Evolutionary conservation across 2,329 filamentous ascomycete species (phyloP), one percentile per base, ranked within the genome.

Genomic region (Furcasterigmium furcatum): DNA sequence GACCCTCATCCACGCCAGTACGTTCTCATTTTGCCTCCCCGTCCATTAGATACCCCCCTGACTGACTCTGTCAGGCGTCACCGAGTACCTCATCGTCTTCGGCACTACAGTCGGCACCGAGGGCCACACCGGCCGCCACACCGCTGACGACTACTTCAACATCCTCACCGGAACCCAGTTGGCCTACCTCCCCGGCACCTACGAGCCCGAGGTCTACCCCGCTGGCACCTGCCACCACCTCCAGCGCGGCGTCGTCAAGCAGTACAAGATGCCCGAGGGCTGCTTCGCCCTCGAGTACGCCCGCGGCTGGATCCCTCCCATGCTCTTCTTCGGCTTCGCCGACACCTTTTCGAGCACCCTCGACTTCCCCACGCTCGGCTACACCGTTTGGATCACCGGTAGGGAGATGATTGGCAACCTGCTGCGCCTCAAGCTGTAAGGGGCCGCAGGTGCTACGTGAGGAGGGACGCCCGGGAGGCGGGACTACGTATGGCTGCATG

Each of bases 71-170:
- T 14, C 41, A 81, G 80, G 82, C 61, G 75, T 96, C 50, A 95
- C 90, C 18, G 91, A 96, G 67, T 95, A 95, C 70, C 74, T 95
- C 55, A 94, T 95, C 65, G 84, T 95, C 69, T 95, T 94, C 64
- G 89, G 88, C 63, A 88, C 87, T 2, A 78, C 88, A 9, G 70
- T 91, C 55, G 90, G 90, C 57, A 95, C 91, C 12, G 90, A 95
- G 68, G 91, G 91, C 50, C 90, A 95, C 75, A 82, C 82, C 2
- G 91, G 91, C 52, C 87, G 90, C 42, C 91, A 95, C 76, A 92
- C 89, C 12, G 90, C 90, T 14, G 88, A 95, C 69, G 91, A 96
- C 74, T 96, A 94, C 76, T 96, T 96, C 77, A 82, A 91, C 75
- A 95, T 96, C 74, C 76, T 96, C 25, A 74, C 74, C 27, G 91